A percentile compares a stretch with the other conserved stretches of the same genome.
Conservation (phyloP, 495 filamentous ascomycete species). For the Articulospora tetracladia region DNA sequence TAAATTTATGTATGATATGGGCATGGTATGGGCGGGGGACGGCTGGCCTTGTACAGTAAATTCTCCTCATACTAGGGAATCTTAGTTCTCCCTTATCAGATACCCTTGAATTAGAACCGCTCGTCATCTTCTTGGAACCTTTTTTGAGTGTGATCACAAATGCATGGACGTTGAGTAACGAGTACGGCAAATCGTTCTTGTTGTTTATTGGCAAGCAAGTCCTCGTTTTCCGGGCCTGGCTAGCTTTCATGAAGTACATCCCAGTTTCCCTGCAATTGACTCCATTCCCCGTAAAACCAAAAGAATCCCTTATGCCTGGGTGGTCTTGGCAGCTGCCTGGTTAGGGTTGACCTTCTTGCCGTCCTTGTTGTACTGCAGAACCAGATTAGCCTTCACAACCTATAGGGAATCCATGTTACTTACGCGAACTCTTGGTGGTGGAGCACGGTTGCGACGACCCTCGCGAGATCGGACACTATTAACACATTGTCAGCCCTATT, state of each 20-base stretch:
- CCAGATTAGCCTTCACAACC: not conserved
- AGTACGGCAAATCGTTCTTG: not conserved
- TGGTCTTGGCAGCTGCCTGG: conserved; percentile 65
- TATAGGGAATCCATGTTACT: not conserved
- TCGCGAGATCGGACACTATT: conserved; percentile 91
- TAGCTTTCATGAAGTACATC: conserved; percentile 20
- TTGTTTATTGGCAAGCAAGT: not conserved
- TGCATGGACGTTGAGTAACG: not conserved
- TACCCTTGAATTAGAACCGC: not conserved
- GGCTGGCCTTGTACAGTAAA: conserved; percentile 5
- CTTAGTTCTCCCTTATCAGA: not conserved
- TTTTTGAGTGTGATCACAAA: not conserved
- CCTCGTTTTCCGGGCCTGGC: not conserved
- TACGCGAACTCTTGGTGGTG: conserved; percentile 63
- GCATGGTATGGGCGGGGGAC: not conserved
- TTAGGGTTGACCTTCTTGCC: conserved; percentile 99
- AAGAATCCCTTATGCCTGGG: conserved; percentile 35
- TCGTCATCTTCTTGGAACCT: not conserved
- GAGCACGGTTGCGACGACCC: conserved; percentile 97
- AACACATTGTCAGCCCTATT: conserved; percentile 30
- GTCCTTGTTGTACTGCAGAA: conserved; percentile 98
- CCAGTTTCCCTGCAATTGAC: conserved; percentile 23
- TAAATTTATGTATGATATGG: conserved; percentile 8
- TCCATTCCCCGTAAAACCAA: conserved; percentile 7
- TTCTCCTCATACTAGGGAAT: conserved; percentile 4